Conservation (phyloP, 2,329 filamentous ascomycete species). For the Aureobasidium sp. region DNA sequence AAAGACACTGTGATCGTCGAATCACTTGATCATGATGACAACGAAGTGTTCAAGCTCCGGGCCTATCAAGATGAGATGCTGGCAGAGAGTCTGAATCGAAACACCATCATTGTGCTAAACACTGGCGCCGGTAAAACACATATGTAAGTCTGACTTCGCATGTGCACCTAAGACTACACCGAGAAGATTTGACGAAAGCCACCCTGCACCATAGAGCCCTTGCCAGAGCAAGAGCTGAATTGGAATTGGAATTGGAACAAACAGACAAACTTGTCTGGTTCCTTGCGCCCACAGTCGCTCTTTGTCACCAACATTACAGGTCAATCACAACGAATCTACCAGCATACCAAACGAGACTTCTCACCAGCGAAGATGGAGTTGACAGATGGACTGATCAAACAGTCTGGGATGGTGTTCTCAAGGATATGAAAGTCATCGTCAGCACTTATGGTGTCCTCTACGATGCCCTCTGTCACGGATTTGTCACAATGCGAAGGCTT, state of each 20-base stretch:
- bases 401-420: conserved; percentile 61
- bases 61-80: conserved; percentile 46
- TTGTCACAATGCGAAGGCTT: conserved; percentile 57
- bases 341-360: conserved; percentile 50
- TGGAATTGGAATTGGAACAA: conserved; percentile 36
- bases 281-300: conserved; percentile 37
- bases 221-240: conserved; percentile 36
- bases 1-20: neutral
- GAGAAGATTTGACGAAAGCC: conserved; percentile 1
- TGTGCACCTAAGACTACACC: neutral
- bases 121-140: conserved; percentile 45
- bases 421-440: conserved; percentile 62
- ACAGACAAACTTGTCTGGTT: conserved; percentile 40
- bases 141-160: conserved; percentile 21
- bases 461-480: conserved; percentile 68
- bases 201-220: conserved; percentile 26
- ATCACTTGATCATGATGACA: neutral
- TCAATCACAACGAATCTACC: conserved; percentile 32
- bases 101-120: conserved; percentile 44
- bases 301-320: conserved; percentile 39
- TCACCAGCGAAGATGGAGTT: conserved; percentile 62
- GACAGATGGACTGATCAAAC: conserved; percentile 63
- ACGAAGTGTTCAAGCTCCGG: conserved; percentile 25
- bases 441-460: conserved; percentile 69
- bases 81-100: conserved; percentile 35